A percentile compares a stretch with the other conserved stretches of the same genome.
Evolutionary conservation across 2,329 filamentous ascomycete genomes (phyloP).

Genomic region (Penicillium sp.): DNA sequence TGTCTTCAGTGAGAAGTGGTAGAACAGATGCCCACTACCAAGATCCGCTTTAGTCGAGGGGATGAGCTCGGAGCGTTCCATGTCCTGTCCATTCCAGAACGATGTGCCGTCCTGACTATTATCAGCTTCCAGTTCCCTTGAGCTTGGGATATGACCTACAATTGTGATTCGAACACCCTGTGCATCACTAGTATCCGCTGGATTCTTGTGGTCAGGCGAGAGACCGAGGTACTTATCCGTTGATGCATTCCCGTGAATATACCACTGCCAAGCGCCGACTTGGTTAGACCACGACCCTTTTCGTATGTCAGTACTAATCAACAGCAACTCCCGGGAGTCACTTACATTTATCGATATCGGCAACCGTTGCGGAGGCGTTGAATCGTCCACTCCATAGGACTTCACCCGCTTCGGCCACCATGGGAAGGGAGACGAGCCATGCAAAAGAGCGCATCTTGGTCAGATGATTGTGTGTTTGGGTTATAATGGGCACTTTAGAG

Average conservation of each 20-base stretch:
- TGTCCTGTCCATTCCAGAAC: slow-evolving; percentile 70
- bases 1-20: slow-evolving; percentile 69
- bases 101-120: slow-evolving; percentile 38
- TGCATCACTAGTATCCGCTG: slow-evolving; percentile 59
- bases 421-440: slow-evolving; percentile 8
- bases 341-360: slow-evolving; percentile 29
- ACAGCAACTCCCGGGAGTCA: rapidly evolving
- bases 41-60: slow-evolving; percentile 67
- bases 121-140: not conserved
- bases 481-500: not conserved
- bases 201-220: slow-evolving; percentile 62
- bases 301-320: not conserved
- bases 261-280: slow-evolving; percentile 71
- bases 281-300: slow-evolving; percentile 65
- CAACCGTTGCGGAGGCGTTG: slow-evolving; percentile 24
- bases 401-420: slow-evolving; percentile 19
- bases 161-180: slow-evolving; percentile 71
- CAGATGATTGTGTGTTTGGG: too few relatives aligned
- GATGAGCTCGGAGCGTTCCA: slow-evolving; percentile 73
- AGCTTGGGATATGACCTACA: slow-evolving; percentile 42
- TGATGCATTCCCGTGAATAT: slow-evolving; percentile 65
- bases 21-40: slow-evolving; percentile 65
- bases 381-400: slow-evolving; percentile 33
- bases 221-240: slow-evolving; percentile 60
- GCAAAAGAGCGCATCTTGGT: slow-evolving; percentile 1